phyloP scores from a whole-genome alignment of 2,329 filamentous ascomycete genomes.

The Ophiobolus disseminans region DNA sequence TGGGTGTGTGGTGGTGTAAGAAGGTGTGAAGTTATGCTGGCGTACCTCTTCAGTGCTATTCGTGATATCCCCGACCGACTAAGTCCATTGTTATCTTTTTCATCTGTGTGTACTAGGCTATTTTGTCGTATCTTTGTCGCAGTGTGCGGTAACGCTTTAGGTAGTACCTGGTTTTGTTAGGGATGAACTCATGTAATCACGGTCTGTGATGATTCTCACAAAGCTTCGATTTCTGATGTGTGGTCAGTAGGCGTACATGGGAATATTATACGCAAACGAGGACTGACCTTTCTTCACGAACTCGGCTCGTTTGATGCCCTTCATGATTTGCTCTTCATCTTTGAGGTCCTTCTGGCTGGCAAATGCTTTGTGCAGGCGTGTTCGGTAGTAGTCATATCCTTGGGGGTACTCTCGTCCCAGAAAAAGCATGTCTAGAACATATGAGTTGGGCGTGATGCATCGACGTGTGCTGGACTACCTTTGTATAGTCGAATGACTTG shows the following conservation, averaged over 20 bases:
- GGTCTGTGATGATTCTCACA: constrained; percentile 66
- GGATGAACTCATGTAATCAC: constrained; percentile 1
- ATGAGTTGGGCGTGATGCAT: neutral
- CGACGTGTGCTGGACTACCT: constrained; percentile 69
- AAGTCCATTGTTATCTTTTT: constrained; percentile 17
- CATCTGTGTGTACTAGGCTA: constrained; percentile 16
- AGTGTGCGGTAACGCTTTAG: constrained; percentile 88
- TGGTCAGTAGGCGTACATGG: neutral
- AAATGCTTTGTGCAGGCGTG: constrained; percentile 85
- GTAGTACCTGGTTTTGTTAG: constrained; percentile 71
- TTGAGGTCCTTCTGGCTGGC: constrained; percentile 72
- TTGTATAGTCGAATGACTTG: constrained; percentile 90
- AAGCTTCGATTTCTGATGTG: constrained; percentile 78
- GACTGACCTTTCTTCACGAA: constrained; percentile 85
- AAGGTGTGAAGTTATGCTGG: constrained; percentile 54
- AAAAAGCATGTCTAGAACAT: constrained; percentile 74
- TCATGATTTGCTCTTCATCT: constrained; percentile 76
- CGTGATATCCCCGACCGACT: constrained; percentile 33
- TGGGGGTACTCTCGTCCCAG: constrained; percentile 86
- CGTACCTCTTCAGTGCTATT: constrained; percentile 35
- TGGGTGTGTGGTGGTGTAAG: constrained; percentile 70
- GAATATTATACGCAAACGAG: neutral
- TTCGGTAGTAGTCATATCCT: constrained; percentile 82
- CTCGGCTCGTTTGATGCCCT: constrained; percentile 78
- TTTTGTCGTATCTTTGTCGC: constrained; percentile 68